phyloP scores from a whole-genome alignment of 768 basidiomycete species.

The Xerocomus potaroensis region DNA sequence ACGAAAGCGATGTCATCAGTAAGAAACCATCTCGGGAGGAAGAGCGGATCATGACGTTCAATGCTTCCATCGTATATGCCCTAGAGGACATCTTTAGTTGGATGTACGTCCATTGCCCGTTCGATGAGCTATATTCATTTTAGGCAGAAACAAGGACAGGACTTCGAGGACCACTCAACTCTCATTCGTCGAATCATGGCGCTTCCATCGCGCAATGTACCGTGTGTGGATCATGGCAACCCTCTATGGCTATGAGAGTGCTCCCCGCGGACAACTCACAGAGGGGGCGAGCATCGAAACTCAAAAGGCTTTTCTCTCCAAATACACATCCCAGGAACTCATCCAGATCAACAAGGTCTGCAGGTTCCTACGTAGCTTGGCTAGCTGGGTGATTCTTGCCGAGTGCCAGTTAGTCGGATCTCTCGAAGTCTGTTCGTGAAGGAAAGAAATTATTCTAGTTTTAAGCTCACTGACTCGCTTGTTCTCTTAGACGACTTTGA shows the following conservation, averaged over 20 bases:
- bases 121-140: not conserved
- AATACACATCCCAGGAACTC: conserved; percentile 17
- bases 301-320: conserved; percentile 11
- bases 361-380: conserved; percentile 5
- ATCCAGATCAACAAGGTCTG: conserved; percentile 11
- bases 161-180: conserved; percentile 6
- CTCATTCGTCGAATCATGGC: conserved; percentile 12
- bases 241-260: conserved; percentile 3
- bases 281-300: not conserved
- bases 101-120: conserved; percentile 2
- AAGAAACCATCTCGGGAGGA: conserved; percentile 14
- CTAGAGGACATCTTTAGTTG: conserved; percentile 19
- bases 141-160: conserved; percentile 11
- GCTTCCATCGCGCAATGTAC: conserved; percentile 13
- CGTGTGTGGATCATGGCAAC: conserved; percentile 8
- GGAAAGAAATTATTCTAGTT: not conserved
- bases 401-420: conserved; percentile 6
- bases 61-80: conserved; percentile 6
- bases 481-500: conserved; percentile 9
- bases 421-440: conserved; percentile 11
- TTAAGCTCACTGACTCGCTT: not conserved
- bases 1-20: conserved; percentile 11
- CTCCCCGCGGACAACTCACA: not conserved
- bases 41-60: conserved; percentile 8
- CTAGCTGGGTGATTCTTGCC: conserved; percentile 5